Evolutionary conservation across 176 grass and related monocot species (phyloP), one percentile per base, ranked within the genome.

Genomic region (Ampelocalamus luodianensis): DNA sequence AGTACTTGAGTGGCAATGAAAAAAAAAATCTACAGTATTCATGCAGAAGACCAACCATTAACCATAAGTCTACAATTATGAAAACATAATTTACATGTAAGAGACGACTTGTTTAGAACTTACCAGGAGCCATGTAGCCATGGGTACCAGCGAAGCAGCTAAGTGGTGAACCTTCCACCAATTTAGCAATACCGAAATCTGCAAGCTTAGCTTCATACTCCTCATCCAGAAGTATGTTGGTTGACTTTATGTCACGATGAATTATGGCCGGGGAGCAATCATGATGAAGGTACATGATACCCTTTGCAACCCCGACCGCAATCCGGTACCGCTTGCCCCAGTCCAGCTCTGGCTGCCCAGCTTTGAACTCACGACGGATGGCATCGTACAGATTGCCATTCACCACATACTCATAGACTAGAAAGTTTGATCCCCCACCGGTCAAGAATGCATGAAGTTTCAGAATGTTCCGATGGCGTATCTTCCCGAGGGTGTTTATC

Each of bases 51-150:
- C 32, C 24, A 20, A 40, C 6, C 3, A 32, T 38, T 51, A 51
- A 81, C 0, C 32, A 22, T 8, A 64, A 56, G 17, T 54, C 32
- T 45, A 84, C 12, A 84, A 9, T n/a, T 49, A 68, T 65, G 65
- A 8, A 68, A 62, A 66, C 50, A 81, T 13, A 51, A 14, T 5
- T 49, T 34, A 45, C 2, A 55, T 85, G 37, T 39, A 83, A 63
- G 71, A 56, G 46, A 45, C 0, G 5, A 16, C 37, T 15, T 71
- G 6, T 67, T n/a, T 1, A 49, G 3, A 66, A 56, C 74, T 79
- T 95, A 98, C 96, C 91, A 85, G 90, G 88, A 79, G 93, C 91
- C 66, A 95, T 83, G 63, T 95, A 98, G 43, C 88, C 93, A 79
- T 90, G 91, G 7, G 91, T 95, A 87, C 88, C 84, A 77, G 91